Percentiles rank a stretch among this genome's conserved stretches.
These are phyloP conservation scores for Boletus pseudopeckii DNA, from an alignment of 768 basidiomycete genomes.

Conservation along the genomic window DNA sequence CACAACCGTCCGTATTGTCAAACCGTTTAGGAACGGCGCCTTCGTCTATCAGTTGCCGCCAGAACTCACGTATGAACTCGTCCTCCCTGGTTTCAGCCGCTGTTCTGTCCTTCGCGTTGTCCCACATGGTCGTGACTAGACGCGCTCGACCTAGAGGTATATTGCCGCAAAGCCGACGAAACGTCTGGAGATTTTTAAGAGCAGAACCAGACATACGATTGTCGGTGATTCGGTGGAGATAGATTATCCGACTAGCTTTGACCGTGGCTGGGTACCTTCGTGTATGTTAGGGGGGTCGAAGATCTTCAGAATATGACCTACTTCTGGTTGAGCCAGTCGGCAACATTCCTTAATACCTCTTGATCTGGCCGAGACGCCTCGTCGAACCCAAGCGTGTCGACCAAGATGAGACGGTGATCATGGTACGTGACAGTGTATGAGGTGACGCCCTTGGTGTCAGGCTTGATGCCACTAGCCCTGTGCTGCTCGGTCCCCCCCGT, in stretches of 20 bases:
- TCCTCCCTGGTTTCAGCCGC: constrained; percentile 14
- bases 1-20: not conserved
- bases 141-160: constrained; percentile 27
- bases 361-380: constrained; percentile 10
- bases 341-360: constrained; percentile 3
- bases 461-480: not conserved
- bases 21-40: constrained; percentile 3
- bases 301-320: not conserved
- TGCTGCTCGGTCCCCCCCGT: not conserved
- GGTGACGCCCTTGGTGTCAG: constrained; percentile 8
- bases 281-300: not conserved
- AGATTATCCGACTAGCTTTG: constrained; percentile 29
- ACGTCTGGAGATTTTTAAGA: constrained; percentile 31
- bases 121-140: constrained; percentile 41
- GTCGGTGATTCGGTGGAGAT: constrained; percentile 35
- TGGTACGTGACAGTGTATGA: not conserved
- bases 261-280: constrained; percentile 5
- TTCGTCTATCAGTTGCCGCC: not conserved
- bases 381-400: constrained; percentile 21
- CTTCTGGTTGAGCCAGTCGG: constrained; percentile 16
- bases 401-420: constrained; percentile 5
- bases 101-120: constrained; percentile 13
- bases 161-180: constrained; percentile 35
- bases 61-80: constrained; percentile 30
- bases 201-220: constrained; percentile 32